These are phyloP conservation scores for Tolypocladium endophyticum DNA, from an alignment of 2,329 filamentous ascomycete species.

Conservation along the genomic window DNA sequence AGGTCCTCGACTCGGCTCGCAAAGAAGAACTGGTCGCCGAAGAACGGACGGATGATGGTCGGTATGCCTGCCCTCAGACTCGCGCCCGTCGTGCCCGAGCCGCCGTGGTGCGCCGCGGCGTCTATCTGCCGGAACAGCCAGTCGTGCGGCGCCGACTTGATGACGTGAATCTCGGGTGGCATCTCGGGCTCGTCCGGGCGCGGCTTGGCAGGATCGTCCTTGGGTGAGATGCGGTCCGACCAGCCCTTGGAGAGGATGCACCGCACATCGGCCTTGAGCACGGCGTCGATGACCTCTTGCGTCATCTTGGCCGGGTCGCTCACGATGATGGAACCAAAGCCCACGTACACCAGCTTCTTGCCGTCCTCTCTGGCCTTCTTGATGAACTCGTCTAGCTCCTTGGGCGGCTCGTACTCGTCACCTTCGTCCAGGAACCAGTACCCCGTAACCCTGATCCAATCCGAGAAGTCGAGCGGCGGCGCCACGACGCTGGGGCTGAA, in stretches of 20 bases:
- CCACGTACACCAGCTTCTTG: constrained; percentile 93
- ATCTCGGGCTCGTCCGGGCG: constrained; percentile 54
- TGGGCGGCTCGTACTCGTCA: constrained; percentile 58
- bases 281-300: constrained; percentile 84
- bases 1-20: constrained; percentile 82
- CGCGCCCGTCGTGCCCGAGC: constrained; percentile 88
- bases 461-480: constrained; percentile 87
- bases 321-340: constrained; percentile 93
- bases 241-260: constrained; percentile 95
- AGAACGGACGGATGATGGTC: constrained; percentile 93
- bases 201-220: constrained; percentile 28
- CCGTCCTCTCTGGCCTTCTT: constrained; percentile 65
- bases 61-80: constrained; percentile 84
- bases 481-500: constrained; percentile 92
- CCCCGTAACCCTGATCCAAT: constrained; percentile 94
- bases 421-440: constrained; percentile 95
- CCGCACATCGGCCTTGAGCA: constrained; percentile 81
- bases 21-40: constrained; percentile 97
- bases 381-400: constrained; percentile 73
- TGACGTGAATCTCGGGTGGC: constrained; percentile 72
- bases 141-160: constrained; percentile 87
- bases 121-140: constrained; percentile 95
- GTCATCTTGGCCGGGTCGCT: constrained; percentile 82
- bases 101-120: constrained; percentile 88
- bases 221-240: constrained; percentile 67